These are phyloP conservation scores for Parachaetomium inaequale DNA, from an alignment of 495 filamentous ascomycete genomes.

Conservation along the genomic window DNA sequence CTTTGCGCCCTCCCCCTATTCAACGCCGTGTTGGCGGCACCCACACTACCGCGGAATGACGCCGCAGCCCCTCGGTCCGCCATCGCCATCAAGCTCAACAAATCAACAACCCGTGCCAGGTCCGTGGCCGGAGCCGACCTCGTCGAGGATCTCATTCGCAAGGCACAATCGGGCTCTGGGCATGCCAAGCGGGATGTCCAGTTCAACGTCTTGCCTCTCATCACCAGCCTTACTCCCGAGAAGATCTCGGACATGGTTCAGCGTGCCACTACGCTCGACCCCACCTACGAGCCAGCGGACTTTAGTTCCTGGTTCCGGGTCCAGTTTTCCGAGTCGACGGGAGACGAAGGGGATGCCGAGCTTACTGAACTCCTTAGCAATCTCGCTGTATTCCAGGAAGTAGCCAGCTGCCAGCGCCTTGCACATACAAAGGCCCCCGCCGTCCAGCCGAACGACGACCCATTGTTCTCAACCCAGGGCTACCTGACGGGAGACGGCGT, in stretches of 20 bases:
- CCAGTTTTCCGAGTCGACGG: neutral
- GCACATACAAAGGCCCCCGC: neutral
- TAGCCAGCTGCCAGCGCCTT: neutral
- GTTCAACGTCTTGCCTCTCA: conserved; percentile 2
- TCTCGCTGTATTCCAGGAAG: neutral
- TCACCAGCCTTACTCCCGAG: neutral
- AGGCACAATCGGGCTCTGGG: neutral
- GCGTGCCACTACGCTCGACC: neutral
- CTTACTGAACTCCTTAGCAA: neutral
- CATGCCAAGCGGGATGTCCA: neutral
- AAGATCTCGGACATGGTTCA: neutral
- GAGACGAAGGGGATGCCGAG: neutral
- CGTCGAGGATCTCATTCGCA: conserved; percentile 1
- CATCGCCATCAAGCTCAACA: conserved; percentile 8
- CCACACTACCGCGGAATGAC: neutral
- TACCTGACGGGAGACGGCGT: conserved; percentile 6
- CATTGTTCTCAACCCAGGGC: neutral
- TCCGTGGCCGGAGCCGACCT: neutral
- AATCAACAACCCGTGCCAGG: neutral
- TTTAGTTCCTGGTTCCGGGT: conserved; percentile 5
- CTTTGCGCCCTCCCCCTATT: neutral
- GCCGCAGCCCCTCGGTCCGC: neutral
- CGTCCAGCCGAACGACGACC: conserved; percentile 2
- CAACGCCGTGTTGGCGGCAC: neutral
- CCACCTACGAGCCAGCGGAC: neutral